Percentiles rank a stretch among this genome's conserved stretches.
phyloP scores from a whole-genome alignment of 169 alveolate genomes.

The Plasmodium coatneyi region DNA sequence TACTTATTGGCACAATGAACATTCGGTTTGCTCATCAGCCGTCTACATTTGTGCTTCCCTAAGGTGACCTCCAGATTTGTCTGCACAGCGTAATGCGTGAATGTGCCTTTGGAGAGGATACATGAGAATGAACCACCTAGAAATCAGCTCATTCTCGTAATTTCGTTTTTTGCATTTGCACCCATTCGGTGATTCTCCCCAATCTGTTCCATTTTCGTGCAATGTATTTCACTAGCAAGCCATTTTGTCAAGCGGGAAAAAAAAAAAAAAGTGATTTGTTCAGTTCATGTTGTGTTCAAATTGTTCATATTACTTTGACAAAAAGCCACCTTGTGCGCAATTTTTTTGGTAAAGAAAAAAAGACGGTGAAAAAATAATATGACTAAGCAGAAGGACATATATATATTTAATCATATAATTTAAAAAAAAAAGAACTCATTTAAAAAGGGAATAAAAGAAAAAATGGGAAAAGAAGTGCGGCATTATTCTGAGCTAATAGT shows the following conservation, averaged over 20 bases:
- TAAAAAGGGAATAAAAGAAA: too few relatives aligned
- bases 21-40: not conserved
- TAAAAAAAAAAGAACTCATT: too few relatives aligned
- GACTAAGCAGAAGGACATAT: too few relatives aligned
- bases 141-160: not conserved
- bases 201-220: not conserved
- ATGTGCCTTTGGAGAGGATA: not conserved
- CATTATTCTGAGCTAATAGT: too few relatives aligned
- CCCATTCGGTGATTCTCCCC: not conserved
- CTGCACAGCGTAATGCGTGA: not conserved
- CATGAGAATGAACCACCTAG: not conserved
- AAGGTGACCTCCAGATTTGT: not conserved
- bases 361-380: too few relatives aligned
- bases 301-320: not conserved
- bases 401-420: too few relatives aligned
- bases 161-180: not conserved
- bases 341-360: not conserved
- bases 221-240: not conserved
- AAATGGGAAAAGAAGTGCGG: too few relatives aligned
- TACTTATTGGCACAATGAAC: not conserved
- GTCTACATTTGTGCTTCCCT: not conserved
- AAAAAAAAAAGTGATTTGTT: not conserved
- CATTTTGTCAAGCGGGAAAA: not conserved
- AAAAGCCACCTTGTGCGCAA: not conserved
- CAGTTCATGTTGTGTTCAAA: not conserved